These are phyloP conservation scores for Coniophora puteana DNA, from an alignment of 1,284 basidiomycete species.

Conservation along the genomic window DNA sequence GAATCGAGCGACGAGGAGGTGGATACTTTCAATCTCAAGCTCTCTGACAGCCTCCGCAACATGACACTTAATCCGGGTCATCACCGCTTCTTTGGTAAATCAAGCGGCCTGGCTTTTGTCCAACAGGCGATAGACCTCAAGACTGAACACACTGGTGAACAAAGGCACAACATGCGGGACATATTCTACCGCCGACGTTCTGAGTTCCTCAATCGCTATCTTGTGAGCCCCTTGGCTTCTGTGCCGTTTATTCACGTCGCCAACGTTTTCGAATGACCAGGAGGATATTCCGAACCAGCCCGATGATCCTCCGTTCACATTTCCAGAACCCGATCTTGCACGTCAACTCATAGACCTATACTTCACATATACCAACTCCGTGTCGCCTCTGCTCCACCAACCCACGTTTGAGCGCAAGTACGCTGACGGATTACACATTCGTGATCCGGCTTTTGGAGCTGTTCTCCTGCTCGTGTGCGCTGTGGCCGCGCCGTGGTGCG, in stretches of 20 bases:
- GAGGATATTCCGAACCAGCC: constrained; percentile 23
- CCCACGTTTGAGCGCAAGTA: constrained; percentile 54
- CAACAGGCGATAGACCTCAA: constrained; percentile 49
- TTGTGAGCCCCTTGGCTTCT: constrained; percentile 23
- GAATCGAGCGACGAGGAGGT: constrained; percentile 30
- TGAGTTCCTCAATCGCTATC: constrained; percentile 32
- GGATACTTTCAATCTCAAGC: constrained; percentile 25
- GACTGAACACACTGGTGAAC: constrained; percentile 34
- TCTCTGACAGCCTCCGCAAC: constrained; percentile 32
- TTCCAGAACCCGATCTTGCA: constrained; percentile 14
- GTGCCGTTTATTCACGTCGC: constrained; percentile 1
- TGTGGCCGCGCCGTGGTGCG: constrained; percentile 53
- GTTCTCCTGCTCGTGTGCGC: constrained; percentile 62
- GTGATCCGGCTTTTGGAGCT: constrained; percentile 49
- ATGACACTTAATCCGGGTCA: constrained; percentile 32
- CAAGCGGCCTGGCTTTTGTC: constrained; percentile 51
- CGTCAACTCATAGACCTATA: constrained; percentile 50
- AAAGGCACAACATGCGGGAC: constrained; percentile 13
- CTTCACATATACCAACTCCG: constrained; percentile 49
- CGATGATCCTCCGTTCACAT: constrained; percentile 9
- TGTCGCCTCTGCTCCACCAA: constrained; percentile 58
- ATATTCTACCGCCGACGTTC: constrained; percentile 17
- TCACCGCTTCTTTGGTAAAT: constrained; percentile 58
- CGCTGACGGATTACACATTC: constrained; percentile 42
- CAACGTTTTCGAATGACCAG: constrained; percentile 21